Conservation (phyloP, 345 rosid genomes). For the Bruguiera gymnorhiza region DNA sequence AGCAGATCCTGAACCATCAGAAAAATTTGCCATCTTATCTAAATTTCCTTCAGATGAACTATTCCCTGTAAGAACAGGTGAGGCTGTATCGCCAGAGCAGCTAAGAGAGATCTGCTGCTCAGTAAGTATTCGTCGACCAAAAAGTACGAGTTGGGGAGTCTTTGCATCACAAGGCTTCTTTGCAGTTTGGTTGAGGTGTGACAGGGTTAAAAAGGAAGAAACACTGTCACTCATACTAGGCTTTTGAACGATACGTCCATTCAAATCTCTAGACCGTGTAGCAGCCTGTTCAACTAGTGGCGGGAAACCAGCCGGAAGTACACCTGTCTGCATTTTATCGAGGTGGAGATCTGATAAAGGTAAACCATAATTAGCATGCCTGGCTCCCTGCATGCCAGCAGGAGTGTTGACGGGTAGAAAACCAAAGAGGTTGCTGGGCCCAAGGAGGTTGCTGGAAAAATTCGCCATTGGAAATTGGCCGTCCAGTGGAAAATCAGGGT, state of each 20-base stretch:
- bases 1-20: constrained; percentile 22
- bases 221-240: constrained; percentile 27
- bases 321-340: constrained; percentile 27
- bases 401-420: constrained; percentile 23
- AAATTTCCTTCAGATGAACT: constrained; percentile 24
- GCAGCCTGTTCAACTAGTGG: constrained; percentile 39
- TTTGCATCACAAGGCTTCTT: constrained; percentile 17
- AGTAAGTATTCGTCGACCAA: constrained; percentile 30
- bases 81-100: constrained; percentile 36
- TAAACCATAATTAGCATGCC: constrained; percentile 36
- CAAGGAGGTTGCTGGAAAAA: constrained; percentile 26
- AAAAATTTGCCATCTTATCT: constrained; percentile 17
- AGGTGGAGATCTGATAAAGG: constrained; percentile 25
- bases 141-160: constrained; percentile 22
- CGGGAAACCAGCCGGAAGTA: constrained; percentile 21
- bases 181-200: constrained; percentile 29
- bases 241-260: constrained; percentile 29
- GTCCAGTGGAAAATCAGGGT: constrained; percentile 38
- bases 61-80: constrained; percentile 26
- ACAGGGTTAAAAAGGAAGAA: constrained; percentile 52
- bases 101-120: constrained; percentile 37
- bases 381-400: constrained; percentile 47
- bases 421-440: constrained; percentile 21
- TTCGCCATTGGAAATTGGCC: constrained; percentile 32
- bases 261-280: constrained; percentile 31